Percentiles rank a stretch among this genome's conserved stretches.
Conservation (phyloP, 164 flowering plant species). For the Dillenia turbinata region DNA sequence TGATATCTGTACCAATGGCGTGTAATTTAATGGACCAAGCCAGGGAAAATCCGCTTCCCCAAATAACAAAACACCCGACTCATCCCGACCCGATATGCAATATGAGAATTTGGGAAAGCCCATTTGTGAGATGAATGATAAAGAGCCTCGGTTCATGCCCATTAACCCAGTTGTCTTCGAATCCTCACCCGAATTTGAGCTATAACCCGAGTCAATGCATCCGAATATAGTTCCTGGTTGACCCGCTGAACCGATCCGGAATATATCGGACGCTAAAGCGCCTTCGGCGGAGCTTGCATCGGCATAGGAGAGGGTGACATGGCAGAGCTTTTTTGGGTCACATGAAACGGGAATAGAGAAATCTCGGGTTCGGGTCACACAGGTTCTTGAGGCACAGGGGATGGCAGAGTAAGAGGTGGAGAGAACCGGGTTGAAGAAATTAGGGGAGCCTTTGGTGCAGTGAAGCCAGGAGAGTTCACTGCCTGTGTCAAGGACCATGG, state of each 20-base stretch:
- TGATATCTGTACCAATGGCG: conserved; percentile 54
- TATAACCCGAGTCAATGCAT: conserved; percentile 55
- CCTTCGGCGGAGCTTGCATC: conserved; percentile 72
- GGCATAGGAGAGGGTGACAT: conserved; percentile 63
- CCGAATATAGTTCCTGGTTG: conserved; percentile 50
- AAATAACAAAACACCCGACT: conserved; percentile 56
- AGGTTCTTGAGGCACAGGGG: conserved; percentile 56
- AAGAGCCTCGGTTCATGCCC: conserved; percentile 85
- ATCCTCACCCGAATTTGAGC: conserved; percentile 48
- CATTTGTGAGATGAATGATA: conserved; percentile 71
- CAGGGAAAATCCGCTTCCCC: conserved; percentile 45
- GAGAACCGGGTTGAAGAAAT: conserved; percentile 36
- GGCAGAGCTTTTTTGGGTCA: conserved; percentile 63
- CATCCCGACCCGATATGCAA: conserved; percentile 59
- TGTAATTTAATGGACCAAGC: conserved; percentile 51
- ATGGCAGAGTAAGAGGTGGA: conserved; percentile 53
- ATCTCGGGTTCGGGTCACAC: conserved; percentile 55
- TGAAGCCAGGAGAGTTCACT: conserved; percentile 86
- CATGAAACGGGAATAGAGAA: conserved; percentile 58
- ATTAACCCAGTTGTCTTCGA: conserved; percentile 51
- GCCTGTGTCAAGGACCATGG: conserved; percentile 89
- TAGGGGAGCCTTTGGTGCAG: conserved; percentile 36
- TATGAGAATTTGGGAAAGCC: conserved; percentile 63
- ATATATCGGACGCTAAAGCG: conserved; percentile 62
- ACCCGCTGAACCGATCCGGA: conserved; percentile 38